phyloP scores from a whole-genome alignment of 2,329 filamentous ascomycete genomes.

The Juglanconis sp. region DNA sequence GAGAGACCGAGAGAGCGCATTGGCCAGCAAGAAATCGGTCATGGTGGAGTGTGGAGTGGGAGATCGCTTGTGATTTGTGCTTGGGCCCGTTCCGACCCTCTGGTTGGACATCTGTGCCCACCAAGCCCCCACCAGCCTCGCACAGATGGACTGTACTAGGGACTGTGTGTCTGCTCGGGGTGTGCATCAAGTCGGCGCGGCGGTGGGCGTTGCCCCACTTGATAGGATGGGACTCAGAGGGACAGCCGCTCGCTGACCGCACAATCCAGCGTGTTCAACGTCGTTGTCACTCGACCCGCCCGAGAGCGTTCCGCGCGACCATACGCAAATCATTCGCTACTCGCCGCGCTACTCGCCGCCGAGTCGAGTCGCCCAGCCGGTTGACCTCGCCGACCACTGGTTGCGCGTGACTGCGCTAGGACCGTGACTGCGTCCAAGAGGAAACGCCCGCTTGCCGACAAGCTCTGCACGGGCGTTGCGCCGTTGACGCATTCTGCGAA shows the following conservation, averaged over 20 bases:
- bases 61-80: conserved; percentile 14
- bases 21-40: not conserved
- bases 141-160: conserved; percentile 6
- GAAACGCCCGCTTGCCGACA: conserved; percentile 6
- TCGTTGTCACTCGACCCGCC: conserved; percentile 5
- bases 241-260: conserved; percentile 20
- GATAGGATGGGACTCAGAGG: conserved; percentile 19
- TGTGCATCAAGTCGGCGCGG: conserved; percentile 20
- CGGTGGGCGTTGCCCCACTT: conserved; percentile 13
- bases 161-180: conserved; percentile 7
- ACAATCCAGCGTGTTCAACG: conserved; percentile 16
- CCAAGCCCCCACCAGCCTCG: conserved; percentile 6
- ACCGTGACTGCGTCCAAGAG: not conserved
- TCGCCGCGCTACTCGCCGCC: not conserved
- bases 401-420: conserved; percentile 9
- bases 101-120: conserved; percentile 13
- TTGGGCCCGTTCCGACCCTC: conserved; percentile 4
- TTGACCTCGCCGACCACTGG: conserved; percentile 9
- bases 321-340: conserved; percentile 16
- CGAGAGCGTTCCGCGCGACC: not conserved
- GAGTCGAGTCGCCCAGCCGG: conserved; percentile 7
- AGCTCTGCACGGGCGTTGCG: conserved; percentile 9
- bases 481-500: not conserved
- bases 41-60: not conserved
- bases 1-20: conserved; percentile 8